Evolutionary conservation across 2,329 filamentous ascomycete species (phyloP), one percentile per base, ranked within the genome.

Genomic region (Venturia carpophila): DNA sequence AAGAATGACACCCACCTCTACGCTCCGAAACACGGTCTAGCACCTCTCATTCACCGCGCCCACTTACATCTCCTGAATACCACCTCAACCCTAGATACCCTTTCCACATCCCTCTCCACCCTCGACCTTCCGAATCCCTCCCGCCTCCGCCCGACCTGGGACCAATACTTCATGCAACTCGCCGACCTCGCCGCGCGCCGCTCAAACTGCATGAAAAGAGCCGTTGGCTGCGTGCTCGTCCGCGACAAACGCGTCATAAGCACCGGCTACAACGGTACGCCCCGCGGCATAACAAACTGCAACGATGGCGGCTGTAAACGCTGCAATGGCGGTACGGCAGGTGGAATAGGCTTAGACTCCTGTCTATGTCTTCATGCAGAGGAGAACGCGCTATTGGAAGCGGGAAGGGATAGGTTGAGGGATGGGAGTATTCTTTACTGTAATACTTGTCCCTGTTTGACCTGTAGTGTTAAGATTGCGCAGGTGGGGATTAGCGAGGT

Each of bases 191-290:
- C 94, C 9, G 90, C 93, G 0, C 89, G 91, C 70, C 85, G 94
- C 68, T 91, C 88, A 73, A 99, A 99, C 76, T 99, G 94, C 80
- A 99, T 99, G 94, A 97, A 97, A 79, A 84, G 94, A 39, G 87
- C 93, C 69, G 94, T 99, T 1, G 94, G 94, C 9, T 97, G 92
- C 77, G 94, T 97, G 7, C 82, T 99, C 11, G 92, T 97, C 42
- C 83, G 88, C 68, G 88, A 92, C 72, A 87, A 87, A 71, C 85
- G 92, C 70, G 94, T 99, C 68, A 90, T 97, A 69, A 91, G 88
- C 73, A 99, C 94, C 0, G 94, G 94, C 24, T 99, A 99, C 79
- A 99, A 99, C 76, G 94, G 94, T 67, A 97, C 94, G n/a, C 92
- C 94, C 13, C 83, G 93, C 27, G 88, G 92, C 55, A 81, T 97